Evolutionary conservation across 805 yeast genomes (phyloP).

Genomic region (Grigorovia jiainica): DNA sequence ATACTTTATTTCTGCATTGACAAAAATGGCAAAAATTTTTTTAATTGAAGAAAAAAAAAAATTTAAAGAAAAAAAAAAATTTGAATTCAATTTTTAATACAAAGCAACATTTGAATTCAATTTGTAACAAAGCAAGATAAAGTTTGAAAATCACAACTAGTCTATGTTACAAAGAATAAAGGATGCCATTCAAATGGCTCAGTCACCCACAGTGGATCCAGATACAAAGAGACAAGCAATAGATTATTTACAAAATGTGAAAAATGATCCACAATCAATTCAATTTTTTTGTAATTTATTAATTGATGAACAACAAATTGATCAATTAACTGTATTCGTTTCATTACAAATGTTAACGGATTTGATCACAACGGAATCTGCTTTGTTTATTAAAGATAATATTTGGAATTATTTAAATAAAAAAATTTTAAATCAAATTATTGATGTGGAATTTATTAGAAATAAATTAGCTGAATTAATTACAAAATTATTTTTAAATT

Average conservation of each 20-base stretch:
- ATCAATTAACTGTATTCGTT: slow-evolving; percentile 25
- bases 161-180: slow-evolving; percentile 49
- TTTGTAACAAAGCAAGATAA: background rate
- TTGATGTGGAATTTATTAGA: slow-evolving; percentile 26
- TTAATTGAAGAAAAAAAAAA: background rate
- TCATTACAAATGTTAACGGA: slow-evolving; percentile 26
- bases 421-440: slow-evolving; percentile 11
- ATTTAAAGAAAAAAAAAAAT: background rate
- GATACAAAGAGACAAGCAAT: slow-evolving; percentile 49
- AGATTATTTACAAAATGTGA: slow-evolving; percentile 24
- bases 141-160: background rate
- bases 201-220: slow-evolving; percentile 56
- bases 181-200: slow-evolving; percentile 81
- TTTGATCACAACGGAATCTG: slow-evolving; percentile 7
- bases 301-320: slow-evolving; percentile 15
- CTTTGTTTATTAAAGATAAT: slow-evolving; percentile 16
- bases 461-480: slow-evolving; percentile 28
- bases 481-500: slow-evolving; percentile 24
- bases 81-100: no score
- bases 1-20: no score
- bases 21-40: no score
- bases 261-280: slow-evolving; percentile 19
- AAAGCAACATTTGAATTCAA: no score
- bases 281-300: slow-evolving; percentile 20
- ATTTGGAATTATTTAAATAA: slow-evolving; percentile 17